Conservation (phyloP, 1,284 basidiomycete species). For the Lentinula novae-zelandiae region DNA sequence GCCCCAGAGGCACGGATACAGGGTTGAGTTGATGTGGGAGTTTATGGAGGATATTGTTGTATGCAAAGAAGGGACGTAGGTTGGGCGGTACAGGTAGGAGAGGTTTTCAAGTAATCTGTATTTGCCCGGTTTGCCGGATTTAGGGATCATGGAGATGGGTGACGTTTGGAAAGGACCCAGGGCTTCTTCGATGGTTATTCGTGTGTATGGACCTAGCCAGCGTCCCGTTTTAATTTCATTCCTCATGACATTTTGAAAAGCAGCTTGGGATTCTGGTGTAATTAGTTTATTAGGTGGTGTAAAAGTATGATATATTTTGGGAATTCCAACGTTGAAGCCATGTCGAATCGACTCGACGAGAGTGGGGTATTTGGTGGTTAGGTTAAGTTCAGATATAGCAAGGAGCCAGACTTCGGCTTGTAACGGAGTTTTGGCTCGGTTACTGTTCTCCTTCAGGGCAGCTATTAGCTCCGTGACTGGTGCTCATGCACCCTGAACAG, state of each 20-base stretch:
- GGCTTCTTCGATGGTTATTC: constrained; percentile 7
- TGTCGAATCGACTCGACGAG: constrained; percentile 2
- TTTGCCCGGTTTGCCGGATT: constrained; percentile 16
- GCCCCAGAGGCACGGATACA: not conserved
- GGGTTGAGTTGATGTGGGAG: too few species aligned
- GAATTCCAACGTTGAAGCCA: constrained; percentile 13
- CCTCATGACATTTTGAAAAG: not conserved
- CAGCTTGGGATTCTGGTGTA: not conserved
- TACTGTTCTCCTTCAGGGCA: constrained; percentile 6
- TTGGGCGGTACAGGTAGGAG: not conserved
- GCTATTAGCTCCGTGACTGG: constrained; percentile 5
- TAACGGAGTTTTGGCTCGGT: not conserved
- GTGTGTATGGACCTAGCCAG: constrained; percentile 12
- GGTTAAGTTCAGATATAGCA: not conserved
- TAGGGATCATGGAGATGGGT: constrained; percentile 19
- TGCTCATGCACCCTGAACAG: not conserved
- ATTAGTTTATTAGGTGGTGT: not conserved
- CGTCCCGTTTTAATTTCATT: not conserved
- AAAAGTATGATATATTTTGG: constrained; percentile 8
- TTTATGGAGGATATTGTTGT: too few species aligned
- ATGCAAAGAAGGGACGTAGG: too few species aligned
- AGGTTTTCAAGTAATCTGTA: constrained; percentile 19
- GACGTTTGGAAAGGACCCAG: constrained; percentile 21
- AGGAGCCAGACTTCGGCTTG: not conserved
- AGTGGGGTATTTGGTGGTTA: constrained; percentile 5